A percentile compares a stretch with the other conserved stretches of the same genome.
Evolutionary conservation across 495 filamentous ascomycete genomes (phyloP).

Genomic region (Lineolata rhizophorae): DNA sequence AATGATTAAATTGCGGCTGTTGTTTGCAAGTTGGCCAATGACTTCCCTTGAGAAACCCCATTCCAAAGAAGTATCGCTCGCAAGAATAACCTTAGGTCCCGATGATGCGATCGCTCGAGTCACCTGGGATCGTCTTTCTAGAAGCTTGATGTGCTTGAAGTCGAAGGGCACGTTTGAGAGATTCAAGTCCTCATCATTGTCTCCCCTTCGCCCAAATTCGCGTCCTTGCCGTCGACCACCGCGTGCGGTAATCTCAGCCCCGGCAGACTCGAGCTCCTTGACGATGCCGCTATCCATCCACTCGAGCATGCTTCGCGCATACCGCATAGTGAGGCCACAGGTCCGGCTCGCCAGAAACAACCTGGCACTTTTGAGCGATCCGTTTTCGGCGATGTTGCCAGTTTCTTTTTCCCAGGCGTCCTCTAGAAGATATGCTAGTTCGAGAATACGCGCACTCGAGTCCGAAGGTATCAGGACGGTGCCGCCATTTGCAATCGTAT

Average conservation of each 20-base stretch:
- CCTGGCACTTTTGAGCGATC: slow-evolving; percentile 39
- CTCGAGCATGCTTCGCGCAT: slow-evolving; percentile 87
- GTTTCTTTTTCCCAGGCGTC: slow-evolving; percentile 63
- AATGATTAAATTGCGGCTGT: slow-evolving; percentile 60
- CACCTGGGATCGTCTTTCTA: slow-evolving; percentile 54
- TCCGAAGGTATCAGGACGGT: slow-evolving; percentile 92
- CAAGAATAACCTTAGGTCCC: slow-evolving; percentile 53
- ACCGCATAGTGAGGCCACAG: slow-evolving; percentile 59
- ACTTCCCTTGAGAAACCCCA: slow-evolving; percentile 93
- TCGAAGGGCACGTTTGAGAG: slow-evolving; percentile 48
- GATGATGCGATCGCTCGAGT: slow-evolving; percentile 32
- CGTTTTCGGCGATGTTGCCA: slow-evolving; percentile 24
- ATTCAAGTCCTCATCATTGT: background rate
- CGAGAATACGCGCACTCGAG: slow-evolving; percentile 81
- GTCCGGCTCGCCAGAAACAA: slow-evolving; percentile 69
- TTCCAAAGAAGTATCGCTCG: slow-evolving; percentile 70
- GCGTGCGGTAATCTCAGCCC: no score
- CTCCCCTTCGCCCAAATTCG: background rate
- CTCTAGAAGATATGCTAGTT: slow-evolving; percentile 79
- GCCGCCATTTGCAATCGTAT: slow-evolving; percentile 56
- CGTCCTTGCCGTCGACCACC: no score
- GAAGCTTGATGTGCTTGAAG: slow-evolving; percentile 62
- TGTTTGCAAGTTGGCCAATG: slow-evolving; percentile 46
- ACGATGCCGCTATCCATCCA: slow-evolving; percentile 97
- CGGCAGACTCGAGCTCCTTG: slow-evolving; percentile 65